Conservation (phyloP, 148 eudicot genomes). For the Camellia lanceoleosa region DNA sequence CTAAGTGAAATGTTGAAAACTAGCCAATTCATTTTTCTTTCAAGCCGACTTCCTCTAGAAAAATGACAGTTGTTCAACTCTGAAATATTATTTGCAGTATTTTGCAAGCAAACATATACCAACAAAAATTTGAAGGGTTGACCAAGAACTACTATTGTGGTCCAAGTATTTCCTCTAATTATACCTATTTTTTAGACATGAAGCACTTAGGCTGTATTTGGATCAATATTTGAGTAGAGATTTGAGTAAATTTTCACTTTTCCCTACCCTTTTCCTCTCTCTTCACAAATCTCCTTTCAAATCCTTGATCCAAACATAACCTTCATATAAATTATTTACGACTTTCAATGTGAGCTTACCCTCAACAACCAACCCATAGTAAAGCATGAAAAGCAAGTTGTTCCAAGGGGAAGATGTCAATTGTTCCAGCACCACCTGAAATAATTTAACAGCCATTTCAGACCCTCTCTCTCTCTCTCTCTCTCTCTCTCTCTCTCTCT, state of each 20-base stretch:
- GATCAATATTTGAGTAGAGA: too few relatives aligned
- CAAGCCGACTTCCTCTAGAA: not conserved
- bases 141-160: not conserved
- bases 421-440: slow-evolving; percentile 84
- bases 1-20: not conserved
- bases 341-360: slow-evolving; percentile 37
- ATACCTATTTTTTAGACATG: not conserved
- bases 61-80: not conserved
- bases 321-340: not conserved
- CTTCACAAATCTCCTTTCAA: too few relatives aligned
- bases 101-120: not conserved
- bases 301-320: too few relatives aligned
- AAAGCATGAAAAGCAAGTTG: slow-evolving; percentile 77
- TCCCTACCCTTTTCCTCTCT: too few relatives aligned
- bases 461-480: not conserved
- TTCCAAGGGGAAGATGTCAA: slow-evolving; percentile 79
- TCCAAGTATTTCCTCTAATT: not conserved
- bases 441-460: slow-evolving; percentile 7
- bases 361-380: slow-evolving; percentile 71
- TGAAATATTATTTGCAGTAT: not conserved
- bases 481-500: not conserved
- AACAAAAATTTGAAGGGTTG: not conserved
- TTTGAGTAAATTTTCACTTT: too few relatives aligned
- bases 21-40: not conserved
- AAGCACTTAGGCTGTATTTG: not conserved